Evolutionary conservation across 2,329 filamentous ascomycete species (phyloP).

Genomic region (Beauveria australis): DNA sequence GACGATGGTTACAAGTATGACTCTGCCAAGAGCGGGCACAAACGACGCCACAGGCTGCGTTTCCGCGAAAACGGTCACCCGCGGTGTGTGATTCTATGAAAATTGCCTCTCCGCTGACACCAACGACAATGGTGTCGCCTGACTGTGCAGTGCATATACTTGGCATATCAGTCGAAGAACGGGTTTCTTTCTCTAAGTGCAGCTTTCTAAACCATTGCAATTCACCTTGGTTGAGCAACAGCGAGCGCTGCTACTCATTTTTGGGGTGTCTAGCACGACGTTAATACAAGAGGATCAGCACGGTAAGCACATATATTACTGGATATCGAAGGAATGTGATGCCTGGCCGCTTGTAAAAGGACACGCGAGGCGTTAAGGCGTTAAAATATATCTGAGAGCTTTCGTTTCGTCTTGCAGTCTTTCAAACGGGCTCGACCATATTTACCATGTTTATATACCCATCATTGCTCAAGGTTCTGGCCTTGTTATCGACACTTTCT

Average conservation of each 20-base stretch:
- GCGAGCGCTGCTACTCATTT: background rate
- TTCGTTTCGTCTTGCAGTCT: background rate
- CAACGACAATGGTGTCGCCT: background rate
- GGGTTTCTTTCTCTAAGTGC: background rate
- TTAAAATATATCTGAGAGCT: background rate
- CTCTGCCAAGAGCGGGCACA: constrained; percentile 20
- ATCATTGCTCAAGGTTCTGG: background rate
- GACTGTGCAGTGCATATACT: background rate
- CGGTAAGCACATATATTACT: background rate
- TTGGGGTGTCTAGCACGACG: background rate
- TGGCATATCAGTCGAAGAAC: background rate
- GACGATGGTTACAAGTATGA: constrained; percentile 37
- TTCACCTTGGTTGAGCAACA: background rate
- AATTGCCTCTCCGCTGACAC: no score
- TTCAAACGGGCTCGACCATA: background rate
- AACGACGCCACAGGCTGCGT: constrained; percentile 22
- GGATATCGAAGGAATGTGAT: background rate
- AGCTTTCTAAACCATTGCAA: background rate
- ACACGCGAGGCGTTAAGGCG: background rate
- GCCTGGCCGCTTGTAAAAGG: background rate
- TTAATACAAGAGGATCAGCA: background rate
- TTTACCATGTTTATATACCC: background rate
- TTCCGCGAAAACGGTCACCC: constrained; percentile 25
- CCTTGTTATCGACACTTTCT: background rate
- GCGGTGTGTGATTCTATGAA: constrained; percentile 37